Evolutionary conservation across 140 eudicot species (phyloP).

Genomic region (Cichorium intybus): DNA sequence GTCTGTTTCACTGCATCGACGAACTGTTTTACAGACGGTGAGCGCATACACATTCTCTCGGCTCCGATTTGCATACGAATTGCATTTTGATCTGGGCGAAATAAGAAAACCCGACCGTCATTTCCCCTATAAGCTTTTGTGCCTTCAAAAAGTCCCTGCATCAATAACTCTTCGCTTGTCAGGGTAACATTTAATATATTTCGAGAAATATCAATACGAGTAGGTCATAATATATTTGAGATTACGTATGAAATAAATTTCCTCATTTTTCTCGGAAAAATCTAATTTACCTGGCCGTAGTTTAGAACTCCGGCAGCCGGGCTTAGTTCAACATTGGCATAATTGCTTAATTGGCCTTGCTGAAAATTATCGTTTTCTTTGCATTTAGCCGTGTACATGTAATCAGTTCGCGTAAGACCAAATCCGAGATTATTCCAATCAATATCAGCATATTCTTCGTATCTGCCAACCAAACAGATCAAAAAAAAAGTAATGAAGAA

Average conservation of each 20-base stretch:
- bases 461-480: slow-evolving; percentile 17
- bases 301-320: slow-evolving; percentile 89
- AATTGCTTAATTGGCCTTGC: slow-evolving; percentile 53
- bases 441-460: slow-evolving; percentile 47
- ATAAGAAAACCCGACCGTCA: slow-evolving; percentile 60
- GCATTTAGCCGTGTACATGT: slow-evolving; percentile 72
- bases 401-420: slow-evolving; percentile 60
- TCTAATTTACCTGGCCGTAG: slow-evolving; percentile 73
- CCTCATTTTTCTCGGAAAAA: neutral
- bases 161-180: neutral
- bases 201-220: neutral
- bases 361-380: slow-evolving; percentile 34
- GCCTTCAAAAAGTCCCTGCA: slow-evolving; percentile 86
- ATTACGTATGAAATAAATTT: neutral
- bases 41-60: slow-evolving; percentile 89
- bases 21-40: slow-evolving; percentile 73
- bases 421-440: slow-evolving; percentile 90
- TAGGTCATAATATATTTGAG: too few species aligned
- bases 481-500: neutral
- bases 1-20: slow-evolving; percentile 82
- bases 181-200: too few species aligned
- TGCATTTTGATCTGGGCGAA: slow-evolving; percentile 86
- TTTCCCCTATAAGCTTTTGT: slow-evolving; percentile 71
- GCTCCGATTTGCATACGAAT: slow-evolving; percentile 86
- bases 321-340: slow-evolving; percentile 65